Conservation (phyloP, 495 filamentous ascomycete genomes). For the Aspergillus egyptiacus region DNA sequence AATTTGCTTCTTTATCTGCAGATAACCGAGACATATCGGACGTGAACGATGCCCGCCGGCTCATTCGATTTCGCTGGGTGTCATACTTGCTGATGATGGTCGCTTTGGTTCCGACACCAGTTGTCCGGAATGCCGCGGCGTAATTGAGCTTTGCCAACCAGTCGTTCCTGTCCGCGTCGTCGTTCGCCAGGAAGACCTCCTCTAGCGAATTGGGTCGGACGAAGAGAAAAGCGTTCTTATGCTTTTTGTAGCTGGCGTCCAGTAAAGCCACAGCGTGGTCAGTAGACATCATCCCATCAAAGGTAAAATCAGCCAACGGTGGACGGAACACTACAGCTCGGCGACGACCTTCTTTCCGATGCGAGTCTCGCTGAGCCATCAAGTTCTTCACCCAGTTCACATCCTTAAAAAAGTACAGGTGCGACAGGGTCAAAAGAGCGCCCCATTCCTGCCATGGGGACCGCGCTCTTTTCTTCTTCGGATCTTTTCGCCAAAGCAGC, state of each 20-base stretch:
- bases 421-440: slow-evolving; percentile 86
- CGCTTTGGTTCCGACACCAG: slow-evolving; percentile 85
- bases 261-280: slow-evolving; percentile 84
- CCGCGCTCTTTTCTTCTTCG: slow-evolving; percentile 87
- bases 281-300: slow-evolving; percentile 85
- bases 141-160: slow-evolving; percentile 97
- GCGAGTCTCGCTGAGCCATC: slow-evolving; percentile 76
- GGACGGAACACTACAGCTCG: slow-evolving; percentile 79
- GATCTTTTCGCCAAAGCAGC: slow-evolving; percentile 89
- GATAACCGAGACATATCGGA: slow-evolving; percentile 31
- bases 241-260: slow-evolving; percentile 85
- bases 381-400: slow-evolving; percentile 84
- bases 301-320: slow-evolving; percentile 84
- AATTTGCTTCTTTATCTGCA: slow-evolving; percentile 27
- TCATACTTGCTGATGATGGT: slow-evolving; percentile 82
- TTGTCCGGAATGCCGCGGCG: slow-evolving; percentile 85
- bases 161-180: slow-evolving; percentile 88
- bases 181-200: slow-evolving; percentile 85
- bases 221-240: slow-evolving; percentile 92
- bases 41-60: slow-evolving; percentile 55
- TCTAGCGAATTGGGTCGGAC: slow-evolving; percentile 84
- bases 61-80: slow-evolving; percentile 69
- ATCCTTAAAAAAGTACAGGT: slow-evolving; percentile 95
- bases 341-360: slow-evolving; percentile 52
- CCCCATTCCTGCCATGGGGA: slow-evolving; percentile 99